Conservation (phyloP, 2,329 filamentous ascomycete genomes). For the Mycosphaerella sp. region DNA sequence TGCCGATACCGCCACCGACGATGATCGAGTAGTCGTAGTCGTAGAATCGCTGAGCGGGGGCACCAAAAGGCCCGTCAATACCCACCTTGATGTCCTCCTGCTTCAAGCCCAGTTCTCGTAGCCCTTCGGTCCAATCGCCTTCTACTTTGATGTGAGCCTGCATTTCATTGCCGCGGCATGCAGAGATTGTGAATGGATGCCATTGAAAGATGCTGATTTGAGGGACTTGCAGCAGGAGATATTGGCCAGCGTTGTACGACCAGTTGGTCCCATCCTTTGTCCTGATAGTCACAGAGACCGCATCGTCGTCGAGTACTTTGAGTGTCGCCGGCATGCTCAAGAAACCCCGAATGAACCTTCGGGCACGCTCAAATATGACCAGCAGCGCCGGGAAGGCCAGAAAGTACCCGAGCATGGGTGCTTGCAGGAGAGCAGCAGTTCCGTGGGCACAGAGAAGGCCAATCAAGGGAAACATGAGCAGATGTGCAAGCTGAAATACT, state of each 20-base stretch:
- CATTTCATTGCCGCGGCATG: slow-evolving; percentile 48
- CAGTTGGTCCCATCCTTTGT: slow-evolving; percentile 46
- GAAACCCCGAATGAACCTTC: slow-evolving; percentile 45
- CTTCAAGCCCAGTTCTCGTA: slow-evolving; percentile 40
- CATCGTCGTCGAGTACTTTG: slow-evolving; percentile 48
- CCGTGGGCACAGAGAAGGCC: slow-evolving; percentile 52
- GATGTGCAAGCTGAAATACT: slow-evolving; percentile 51
- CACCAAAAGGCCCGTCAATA: slow-evolving; percentile 53
- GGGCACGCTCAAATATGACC: slow-evolving; percentile 44
- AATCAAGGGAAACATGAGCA: slow-evolving; percentile 55
- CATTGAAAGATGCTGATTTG: slow-evolving; percentile 50
- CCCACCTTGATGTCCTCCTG: slow-evolving; percentile 44
- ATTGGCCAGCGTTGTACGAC: slow-evolving; percentile 53
- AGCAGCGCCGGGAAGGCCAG: slow-evolving; percentile 49
- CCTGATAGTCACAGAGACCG: slow-evolving; percentile 45
- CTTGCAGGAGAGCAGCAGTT: slow-evolving; percentile 46
- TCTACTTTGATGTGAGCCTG: slow-evolving; percentile 54
- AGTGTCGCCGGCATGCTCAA: slow-evolving; percentile 45
- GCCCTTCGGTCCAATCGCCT: slow-evolving; percentile 49
- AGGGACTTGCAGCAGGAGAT: slow-evolving; percentile 52
- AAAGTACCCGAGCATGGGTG: slow-evolving; percentile 53
- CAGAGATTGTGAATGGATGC: slow-evolving; percentile 55
- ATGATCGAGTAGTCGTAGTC: slow-evolving; percentile 53
- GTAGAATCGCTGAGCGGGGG: slow-evolving; percentile 53
- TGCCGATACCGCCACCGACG: slow-evolving; percentile 52